Base-by-base conservation (phyloP, 805 yeast species). In the Lachancea thermotolerans region DNA sequence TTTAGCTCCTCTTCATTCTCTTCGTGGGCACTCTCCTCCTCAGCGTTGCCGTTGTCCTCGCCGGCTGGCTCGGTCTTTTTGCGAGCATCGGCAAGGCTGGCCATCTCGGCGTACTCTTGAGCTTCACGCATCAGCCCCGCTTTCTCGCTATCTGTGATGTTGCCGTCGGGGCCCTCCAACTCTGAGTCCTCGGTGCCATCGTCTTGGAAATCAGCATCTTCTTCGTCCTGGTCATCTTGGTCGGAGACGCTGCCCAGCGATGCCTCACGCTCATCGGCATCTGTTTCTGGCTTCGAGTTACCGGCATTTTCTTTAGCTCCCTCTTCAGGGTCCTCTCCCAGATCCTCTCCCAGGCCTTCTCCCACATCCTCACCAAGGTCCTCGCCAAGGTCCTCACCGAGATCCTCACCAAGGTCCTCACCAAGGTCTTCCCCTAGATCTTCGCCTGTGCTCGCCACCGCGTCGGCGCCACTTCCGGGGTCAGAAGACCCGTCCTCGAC, bases 341-440 rank as follows among this genome's bases (percentile, higher is more conserved):
- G 67, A n/a, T 57, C 58, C 39, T 65, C 65, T 37, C 60, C 65
- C 11, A 57, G 64, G 27, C 57, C 64, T 6, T 60, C 70, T 9
- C 49, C 46, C 14, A 38, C 31, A 29, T 41, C 45, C 4, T 41
- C 45, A 15, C 35, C 45, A 11, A 35, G 16, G 21, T 41, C 45
- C 17, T 41, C 45, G 4, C 39, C 45, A 28, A 40, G 10, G 16
- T 40, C 37, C 14, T 40, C 54, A 12, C 54, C 58, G 7, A 57
- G 58, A 10, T 53, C 60, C 27, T 49, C 57, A 8, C 59, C 62
- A 15, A 51, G 63, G n/a, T 55, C 66, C 11, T 60, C 64, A 14
- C 55, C 68, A 17, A 61, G 67, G 14, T 57, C 58, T 37, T 65
- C 66, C 37, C 60, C 65, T 10, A 56, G 64, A 28, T 57, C 63